Evolutionary conservation across 2,329 filamentous ascomycete genomes (phyloP).

Genomic region (Neospermospora avenae): DNA sequence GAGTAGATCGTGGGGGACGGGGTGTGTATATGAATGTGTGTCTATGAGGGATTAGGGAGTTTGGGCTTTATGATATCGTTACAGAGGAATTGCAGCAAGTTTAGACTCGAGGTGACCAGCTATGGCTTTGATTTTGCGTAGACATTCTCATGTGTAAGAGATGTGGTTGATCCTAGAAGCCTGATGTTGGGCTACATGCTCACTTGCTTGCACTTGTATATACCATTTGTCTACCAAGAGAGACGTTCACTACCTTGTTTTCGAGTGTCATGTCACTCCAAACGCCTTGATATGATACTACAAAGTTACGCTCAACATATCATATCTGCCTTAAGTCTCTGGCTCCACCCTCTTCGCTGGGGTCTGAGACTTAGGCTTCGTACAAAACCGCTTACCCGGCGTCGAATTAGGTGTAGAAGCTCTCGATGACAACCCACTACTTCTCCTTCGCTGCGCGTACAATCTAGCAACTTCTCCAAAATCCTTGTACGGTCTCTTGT

Average conservation of each 20-base stretch:
- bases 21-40: no score
- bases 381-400: conserved; percentile 14
- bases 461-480: neutral
- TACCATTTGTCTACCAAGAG: neutral
- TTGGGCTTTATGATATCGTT: no score
- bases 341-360: conserved; percentile 10
- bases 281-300: neutral
- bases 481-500: neutral
- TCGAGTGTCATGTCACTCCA: neutral
- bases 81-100: no score
- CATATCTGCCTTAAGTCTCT: conserved; percentile 9
- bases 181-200: no score
- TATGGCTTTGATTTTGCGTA: no score
- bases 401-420: conserved; percentile 10
- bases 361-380: conserved; percentile 4
- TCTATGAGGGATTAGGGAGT: no score
- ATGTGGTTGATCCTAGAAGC: no score
- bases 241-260: no score
- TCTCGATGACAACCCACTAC: conserved; percentile 6
- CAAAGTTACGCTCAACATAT: neutral
- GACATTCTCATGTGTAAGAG: no score
- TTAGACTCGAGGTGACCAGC: no score
- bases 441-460: neutral
- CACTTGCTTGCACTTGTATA: neutral
- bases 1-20: no score